A percentile compares a stretch with the other conserved stretches of the same genome.
Conservation (phyloP, 495 filamentous ascomycete genomes). For the Bryoglossum gracile region DNA sequence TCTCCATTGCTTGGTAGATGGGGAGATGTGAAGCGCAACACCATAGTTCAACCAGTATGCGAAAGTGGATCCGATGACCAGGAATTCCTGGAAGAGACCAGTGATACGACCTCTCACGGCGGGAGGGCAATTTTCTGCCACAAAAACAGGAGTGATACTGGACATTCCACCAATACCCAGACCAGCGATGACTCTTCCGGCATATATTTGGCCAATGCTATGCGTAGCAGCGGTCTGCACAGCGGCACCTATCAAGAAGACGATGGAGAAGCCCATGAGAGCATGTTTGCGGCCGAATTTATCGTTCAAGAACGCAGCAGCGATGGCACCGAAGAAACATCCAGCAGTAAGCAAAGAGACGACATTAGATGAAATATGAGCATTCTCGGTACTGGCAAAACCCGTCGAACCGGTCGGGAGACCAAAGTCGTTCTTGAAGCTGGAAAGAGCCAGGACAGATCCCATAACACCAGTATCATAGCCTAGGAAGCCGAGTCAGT, state of each 20-base stretch:
- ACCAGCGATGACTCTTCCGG: constrained; percentile 42
- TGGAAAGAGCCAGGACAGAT: constrained; percentile 44
- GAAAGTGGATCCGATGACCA: constrained; percentile 38
- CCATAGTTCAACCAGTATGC: constrained; percentile 49
- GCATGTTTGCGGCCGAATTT: constrained; percentile 29
- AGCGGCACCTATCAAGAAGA: constrained; percentile 33
- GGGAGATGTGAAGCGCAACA: constrained; percentile 22
- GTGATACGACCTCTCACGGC: constrained; percentile 45
- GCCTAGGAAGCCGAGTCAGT: constrained; percentile 1
- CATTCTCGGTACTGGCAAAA: constrained; percentile 30
- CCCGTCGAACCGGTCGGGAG: constrained; percentile 17
- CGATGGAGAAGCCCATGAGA: constrained; percentile 30
- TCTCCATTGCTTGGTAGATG: constrained; percentile 40
- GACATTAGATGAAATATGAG: constrained; percentile 46
- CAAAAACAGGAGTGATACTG: constrained; percentile 39
- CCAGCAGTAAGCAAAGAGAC: constrained; percentile 51
- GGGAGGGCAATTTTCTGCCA: constrained; percentile 47
- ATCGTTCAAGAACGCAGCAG: constrained; percentile 28
- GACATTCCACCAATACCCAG: constrained; percentile 48
- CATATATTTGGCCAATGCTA: constrained; percentile 32
- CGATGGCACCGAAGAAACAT: constrained; percentile 26
- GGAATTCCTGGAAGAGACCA: constrained; percentile 25
- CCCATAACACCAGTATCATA: constrained; percentile 57
- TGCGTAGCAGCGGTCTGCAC: constrained; percentile 34
- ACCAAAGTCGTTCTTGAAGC: constrained; percentile 49